These are phyloP conservation scores for Raphanus raphanistrum DNA, from an alignment of 345 rosid species.

Conservation along the genomic window DNA sequence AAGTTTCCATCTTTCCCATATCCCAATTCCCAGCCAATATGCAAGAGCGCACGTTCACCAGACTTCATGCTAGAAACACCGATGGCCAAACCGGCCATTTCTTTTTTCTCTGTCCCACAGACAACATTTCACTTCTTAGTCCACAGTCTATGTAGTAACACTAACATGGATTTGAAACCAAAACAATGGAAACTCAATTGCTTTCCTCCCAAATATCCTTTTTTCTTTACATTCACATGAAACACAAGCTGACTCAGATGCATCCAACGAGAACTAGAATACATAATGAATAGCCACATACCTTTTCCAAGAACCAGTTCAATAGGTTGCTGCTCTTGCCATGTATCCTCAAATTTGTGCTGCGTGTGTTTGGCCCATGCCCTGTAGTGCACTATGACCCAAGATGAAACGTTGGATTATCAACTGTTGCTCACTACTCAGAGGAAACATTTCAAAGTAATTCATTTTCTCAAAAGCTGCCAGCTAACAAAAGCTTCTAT, in stretches of 20 bases:
- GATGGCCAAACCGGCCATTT: constrained; percentile 84
- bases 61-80: constrained; percentile 88
- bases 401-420: not conserved
- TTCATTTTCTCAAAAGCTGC: not conserved
- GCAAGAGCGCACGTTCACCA: constrained; percentile 80
- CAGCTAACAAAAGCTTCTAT: not conserved
- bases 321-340: constrained; percentile 83
- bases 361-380: constrained; percentile 78
- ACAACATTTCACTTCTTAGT: constrained; percentile 16
- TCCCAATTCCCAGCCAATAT: constrained; percentile 88
- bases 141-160: not conserved
- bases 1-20: constrained; percentile 96
- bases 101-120: constrained; percentile 72
- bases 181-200: not conserved
- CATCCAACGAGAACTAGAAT: constrained; percentile 4
- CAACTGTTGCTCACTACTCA: not conserved
- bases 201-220: not conserved
- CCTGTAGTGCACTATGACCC: constrained; percentile 71
- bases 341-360: constrained; percentile 91
- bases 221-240: constrained; percentile 2
- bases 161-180: not conserved
- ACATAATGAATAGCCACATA: constrained; percentile 23
- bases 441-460: not conserved
- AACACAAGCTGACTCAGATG: not conserved
- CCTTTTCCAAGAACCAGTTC: constrained; percentile 89